Evolutionary conservation across 2,329 filamentous ascomycete genomes (phyloP).

Genomic region (Ceratocystis smalleyi): DNA sequence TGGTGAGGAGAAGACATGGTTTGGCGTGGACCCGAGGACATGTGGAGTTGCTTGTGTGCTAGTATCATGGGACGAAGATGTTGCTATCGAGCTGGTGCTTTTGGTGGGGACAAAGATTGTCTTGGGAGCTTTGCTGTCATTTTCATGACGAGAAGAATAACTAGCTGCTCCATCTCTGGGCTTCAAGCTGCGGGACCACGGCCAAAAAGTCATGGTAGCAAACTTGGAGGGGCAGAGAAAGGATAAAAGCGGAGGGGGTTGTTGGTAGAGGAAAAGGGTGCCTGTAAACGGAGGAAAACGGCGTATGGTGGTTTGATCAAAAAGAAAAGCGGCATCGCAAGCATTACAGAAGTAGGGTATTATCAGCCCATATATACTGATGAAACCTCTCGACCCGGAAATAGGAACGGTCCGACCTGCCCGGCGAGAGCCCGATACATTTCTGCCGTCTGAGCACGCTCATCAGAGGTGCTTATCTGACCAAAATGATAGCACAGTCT

Average conservation of each 20-base stretch:
- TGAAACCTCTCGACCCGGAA: neutral
- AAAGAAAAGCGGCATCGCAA: no score
- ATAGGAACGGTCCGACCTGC: neutral
- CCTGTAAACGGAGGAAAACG: no score
- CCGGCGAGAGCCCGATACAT: neutral
- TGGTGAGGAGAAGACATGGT: conserved; percentile 36
- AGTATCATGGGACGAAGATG: conserved; percentile 13
- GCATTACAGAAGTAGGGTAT: neutral
- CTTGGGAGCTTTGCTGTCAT: neutral
- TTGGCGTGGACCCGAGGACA: conserved; percentile 22
- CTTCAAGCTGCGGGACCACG: neutral
- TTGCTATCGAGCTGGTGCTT: conserved; percentile 7
- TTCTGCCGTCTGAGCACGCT: neutral
- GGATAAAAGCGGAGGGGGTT: neutral
- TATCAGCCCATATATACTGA: neutral
- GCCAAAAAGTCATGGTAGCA: neutral
- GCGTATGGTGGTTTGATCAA: neutral
- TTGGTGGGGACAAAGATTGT: neutral
- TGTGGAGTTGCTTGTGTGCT: conserved; percentile 21
- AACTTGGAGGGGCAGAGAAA: neutral
- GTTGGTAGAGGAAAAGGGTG: neutral
- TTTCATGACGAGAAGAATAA: neutral
- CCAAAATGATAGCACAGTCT: neutral
- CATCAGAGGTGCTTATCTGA: neutral
- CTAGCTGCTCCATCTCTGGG: neutral